Base-by-base conservation (phyloP, 2,329 filamentous ascomycete genomes). In the Claviceps sp. region DNA sequence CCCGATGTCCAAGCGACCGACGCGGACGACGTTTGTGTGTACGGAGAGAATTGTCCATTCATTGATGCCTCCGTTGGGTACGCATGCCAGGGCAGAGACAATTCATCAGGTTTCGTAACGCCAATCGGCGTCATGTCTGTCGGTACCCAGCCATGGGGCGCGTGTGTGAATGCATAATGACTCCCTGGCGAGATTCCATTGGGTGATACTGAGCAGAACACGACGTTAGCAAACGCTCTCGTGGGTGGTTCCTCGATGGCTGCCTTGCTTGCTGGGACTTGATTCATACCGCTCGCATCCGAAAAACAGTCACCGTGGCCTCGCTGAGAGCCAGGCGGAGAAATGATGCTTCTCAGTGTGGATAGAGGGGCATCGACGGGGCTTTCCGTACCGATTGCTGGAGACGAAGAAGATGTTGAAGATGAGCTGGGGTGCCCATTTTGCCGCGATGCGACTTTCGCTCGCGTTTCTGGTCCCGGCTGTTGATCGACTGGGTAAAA, bases 401-500 rank as follows among this genome's bases (percentile, higher is more conserved):
- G 73, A 16, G 76, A 34, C 30, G 30, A 77, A 5, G 73, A 73
- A 17, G 74, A 73, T 42, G 72, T 64, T 5, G 76, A 77, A 17
- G 65, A 62, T 42, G 67, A 62, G 55, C 68, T 71, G 30, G 68
- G 62, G 7, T 68, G 68, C 14, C 67, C 62, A 4, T 69, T 66
- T 40, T 68, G 62, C 49, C 68, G 68, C 17, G 68, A 62, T 3
- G 65, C 59, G 52, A 65, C 67, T 56, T 73, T 76, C 41, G 71
- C 68, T 52, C 70, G 68, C 19, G 67, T 59, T 24, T 77, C 70
- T 45, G 70, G 63, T 10, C 76, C 74, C 26, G 78, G 80, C 58
- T 81, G 77, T 64, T 89, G 87, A 57, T 95, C 89, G 22, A 96
- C 90, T 0, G 90, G 87, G 60, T 84, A 87, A 69, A 95, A 97